Evolutionary conservation across 2,329 filamentous ascomycete species (phyloP).

Genomic region (Penicillium crustosum): DNA sequence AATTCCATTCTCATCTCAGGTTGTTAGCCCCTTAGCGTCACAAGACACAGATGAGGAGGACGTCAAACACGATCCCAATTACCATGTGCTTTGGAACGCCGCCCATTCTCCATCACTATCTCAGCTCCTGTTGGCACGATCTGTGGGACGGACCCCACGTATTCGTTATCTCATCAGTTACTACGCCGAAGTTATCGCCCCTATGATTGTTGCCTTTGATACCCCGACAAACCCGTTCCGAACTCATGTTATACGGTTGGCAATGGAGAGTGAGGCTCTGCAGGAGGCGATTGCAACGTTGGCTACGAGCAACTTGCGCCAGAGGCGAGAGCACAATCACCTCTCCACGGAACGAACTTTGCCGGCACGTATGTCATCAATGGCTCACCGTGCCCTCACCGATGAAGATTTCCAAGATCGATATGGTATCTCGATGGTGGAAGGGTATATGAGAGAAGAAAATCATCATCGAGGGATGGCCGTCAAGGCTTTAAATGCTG

Average conservation of each 20-base stretch:
- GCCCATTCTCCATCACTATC: constrained; percentile 35
- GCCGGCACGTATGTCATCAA: constrained; percentile 50
- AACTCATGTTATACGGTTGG: constrained; percentile 75
- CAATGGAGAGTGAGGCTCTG: constrained; percentile 74
- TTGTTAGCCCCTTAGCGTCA: constrained; percentile 7
- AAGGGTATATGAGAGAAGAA: constrained; percentile 71
- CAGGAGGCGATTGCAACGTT: constrained; percentile 90
- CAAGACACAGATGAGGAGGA: constrained; percentile 25
- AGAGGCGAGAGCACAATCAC: constrained; percentile 63
- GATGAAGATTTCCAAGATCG: constrained; percentile 38
- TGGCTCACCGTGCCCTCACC: constrained; percentile 47
- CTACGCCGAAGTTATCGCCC: constrained; percentile 88
- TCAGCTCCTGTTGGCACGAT: constrained; percentile 42
- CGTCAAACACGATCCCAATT: constrained; percentile 13
- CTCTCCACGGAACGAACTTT: constrained; percentile 54
- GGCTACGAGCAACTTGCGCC: constrained; percentile 84
- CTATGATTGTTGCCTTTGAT: constrained; percentile 88
- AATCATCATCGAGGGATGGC: constrained; percentile 81
- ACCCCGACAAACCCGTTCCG: constrained; percentile 82
- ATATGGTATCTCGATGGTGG: constrained; percentile 46
- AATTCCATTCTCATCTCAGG: constrained; percentile 8
- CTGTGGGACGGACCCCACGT: constrained; percentile 66
- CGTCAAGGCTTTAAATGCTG: constrained; percentile 77
- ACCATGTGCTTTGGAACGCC: constrained; percentile 19
- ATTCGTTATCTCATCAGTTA: constrained; percentile 91